Base-by-base conservation (phyloP, 805 yeast genomes). In the Maudiozyma barnettii region DNA sequence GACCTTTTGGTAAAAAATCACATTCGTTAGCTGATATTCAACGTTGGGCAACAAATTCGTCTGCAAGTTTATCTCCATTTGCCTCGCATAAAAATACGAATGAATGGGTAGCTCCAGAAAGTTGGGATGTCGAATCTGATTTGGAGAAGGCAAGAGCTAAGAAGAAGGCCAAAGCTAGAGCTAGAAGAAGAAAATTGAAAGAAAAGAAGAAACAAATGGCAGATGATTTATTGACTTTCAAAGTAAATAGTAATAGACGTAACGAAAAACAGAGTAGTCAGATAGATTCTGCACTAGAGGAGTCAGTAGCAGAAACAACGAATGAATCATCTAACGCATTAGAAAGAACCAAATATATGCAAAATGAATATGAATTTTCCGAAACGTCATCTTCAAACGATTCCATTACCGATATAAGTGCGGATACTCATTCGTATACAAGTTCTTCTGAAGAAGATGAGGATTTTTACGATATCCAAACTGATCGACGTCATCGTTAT, bases 21-120 rank as follows among this genome's bases (percentile, higher is more conserved):
- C 48, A 45, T n/a, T 53, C 56, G 1, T 33, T 49, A 10, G 51
- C 51, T 14, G 53, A 53, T 43, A 44, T 53, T 30, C 46, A 54
- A 20, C 30, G 13, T 20, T 31, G 43, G 39, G 40, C 22, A 13
- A 40, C 43, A 14, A 39, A 39, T 39, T 40, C 43, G 7, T n/a
- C 21, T 8, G 20, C 43, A 13, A 40, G 23, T n/a, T 40, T 41
- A 12, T 23, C 44, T 1, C 42, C 45, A 16, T n/a, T 41, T 14
- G 36, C 38, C 14, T 16, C 38, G 14, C 41, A 33, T 20, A 26
- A 47, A 29, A 40, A 41, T 21, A 37, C 40, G 4, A 45, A 37
- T 35, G 59, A 55, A 44, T 78, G 83, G 83, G 65, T 63, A 22
- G 77, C 83, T 5, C 83, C 83, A 2, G 81, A 78, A 47, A 72